phyloP scores from a whole-genome alignment of 2,329 filamentous ascomycete genomes.

The Sphaerulina populicola region DNA sequence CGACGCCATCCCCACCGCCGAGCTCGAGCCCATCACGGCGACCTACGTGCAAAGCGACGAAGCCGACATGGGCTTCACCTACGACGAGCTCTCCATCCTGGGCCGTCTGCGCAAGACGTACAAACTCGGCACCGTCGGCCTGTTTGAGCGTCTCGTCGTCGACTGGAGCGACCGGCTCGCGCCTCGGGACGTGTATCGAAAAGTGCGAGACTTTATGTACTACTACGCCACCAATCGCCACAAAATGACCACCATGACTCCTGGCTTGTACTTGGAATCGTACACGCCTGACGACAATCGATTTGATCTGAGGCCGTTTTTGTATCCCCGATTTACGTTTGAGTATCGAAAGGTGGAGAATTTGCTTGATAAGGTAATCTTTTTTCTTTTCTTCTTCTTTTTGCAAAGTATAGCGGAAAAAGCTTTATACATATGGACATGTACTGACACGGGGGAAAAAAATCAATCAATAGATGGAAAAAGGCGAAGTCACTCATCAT shows the following conservation, averaged over 20 bases:
- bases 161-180: slow-evolving; percentile 39
- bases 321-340: slow-evolving; percentile 45
- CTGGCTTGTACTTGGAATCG: slow-evolving; percentile 46
- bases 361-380: slow-evolving; percentile 32
- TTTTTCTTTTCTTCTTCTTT: too few relatives aligned
- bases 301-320: slow-evolving; percentile 50
- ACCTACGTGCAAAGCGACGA: slow-evolving; percentile 54
- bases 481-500: neutral
- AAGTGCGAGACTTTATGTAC: slow-evolving; percentile 43
- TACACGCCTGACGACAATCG: slow-evolving; percentile 48
- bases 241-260: slow-evolving; percentile 55
- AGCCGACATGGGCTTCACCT: slow-evolving; percentile 47
- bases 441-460: too few relatives aligned
- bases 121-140: slow-evolving; percentile 48
- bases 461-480: neutral
- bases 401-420: too few relatives aligned
- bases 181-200: slow-evolving; percentile 31
- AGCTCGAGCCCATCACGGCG: slow-evolving; percentile 56
- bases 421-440: too few relatives aligned
- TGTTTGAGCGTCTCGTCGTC: slow-evolving; percentile 47
- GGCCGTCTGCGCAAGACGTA: slow-evolving; percentile 48
- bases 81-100: slow-evolving; percentile 48
- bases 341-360: slow-evolving; percentile 45
- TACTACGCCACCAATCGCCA: slow-evolving; percentile 58
- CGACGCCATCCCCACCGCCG: slow-evolving; percentile 44